Percentiles rank a stretch among this genome's conserved stretches.
Evolutionary conservation across 2,329 filamentous ascomycete genomes (phyloP).

Genomic region (Arthrobotrys musiformis): DNA sequence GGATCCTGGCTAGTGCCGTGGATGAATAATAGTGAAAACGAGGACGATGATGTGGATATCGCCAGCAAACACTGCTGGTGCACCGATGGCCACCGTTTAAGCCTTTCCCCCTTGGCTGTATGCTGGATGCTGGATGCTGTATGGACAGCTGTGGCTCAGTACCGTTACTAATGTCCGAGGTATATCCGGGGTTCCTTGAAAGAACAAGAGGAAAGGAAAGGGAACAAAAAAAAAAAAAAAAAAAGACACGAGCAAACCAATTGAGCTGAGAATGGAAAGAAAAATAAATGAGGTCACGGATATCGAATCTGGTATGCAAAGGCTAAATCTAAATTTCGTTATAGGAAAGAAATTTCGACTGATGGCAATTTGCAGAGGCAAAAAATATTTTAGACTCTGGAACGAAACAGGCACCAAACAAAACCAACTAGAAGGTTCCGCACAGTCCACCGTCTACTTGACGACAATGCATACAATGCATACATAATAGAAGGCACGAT

Average conservation of each 20-base stretch:
- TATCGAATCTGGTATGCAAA: slow-evolving; percentile 14
- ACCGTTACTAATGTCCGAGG: slow-evolving; percentile 45
- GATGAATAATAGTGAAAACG: slow-evolving; percentile 48
- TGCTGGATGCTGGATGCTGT: slow-evolving; percentile 34
- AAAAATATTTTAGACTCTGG: slow-evolving; percentile 19
- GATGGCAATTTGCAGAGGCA: slow-evolving; percentile 11
- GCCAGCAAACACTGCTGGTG: slow-evolving; percentile 48
- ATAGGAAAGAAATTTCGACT: slow-evolving; percentile 11
- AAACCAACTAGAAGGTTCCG: slow-evolving; percentile 20
- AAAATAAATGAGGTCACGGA: slow-evolving; percentile 30
- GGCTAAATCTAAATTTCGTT: slow-evolving; percentile 22
- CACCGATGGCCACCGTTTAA: slow-evolving; percentile 38
- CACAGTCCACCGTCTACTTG: not conserved
- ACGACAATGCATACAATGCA: not conserved
- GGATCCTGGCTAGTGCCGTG: slow-evolving; percentile 34
- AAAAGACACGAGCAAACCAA: slow-evolving; percentile 8
- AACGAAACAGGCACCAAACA: slow-evolving; percentile 17
- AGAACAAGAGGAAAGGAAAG: not conserved
- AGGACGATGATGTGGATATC: slow-evolving; percentile 51
- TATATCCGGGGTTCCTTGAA: slow-evolving; percentile 12
- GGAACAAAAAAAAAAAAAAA: not conserved
- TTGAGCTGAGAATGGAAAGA: not conserved
- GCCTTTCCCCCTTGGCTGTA: slow-evolving; percentile 1
- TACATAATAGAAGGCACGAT: not conserved
- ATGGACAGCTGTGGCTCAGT: slow-evolving; percentile 27